These are phyloP conservation scores for Antitrichia curtipendula DNA, from an alignment of 225 moss, liverwort and hornwort species.

Conservation along the genomic window DNA sequence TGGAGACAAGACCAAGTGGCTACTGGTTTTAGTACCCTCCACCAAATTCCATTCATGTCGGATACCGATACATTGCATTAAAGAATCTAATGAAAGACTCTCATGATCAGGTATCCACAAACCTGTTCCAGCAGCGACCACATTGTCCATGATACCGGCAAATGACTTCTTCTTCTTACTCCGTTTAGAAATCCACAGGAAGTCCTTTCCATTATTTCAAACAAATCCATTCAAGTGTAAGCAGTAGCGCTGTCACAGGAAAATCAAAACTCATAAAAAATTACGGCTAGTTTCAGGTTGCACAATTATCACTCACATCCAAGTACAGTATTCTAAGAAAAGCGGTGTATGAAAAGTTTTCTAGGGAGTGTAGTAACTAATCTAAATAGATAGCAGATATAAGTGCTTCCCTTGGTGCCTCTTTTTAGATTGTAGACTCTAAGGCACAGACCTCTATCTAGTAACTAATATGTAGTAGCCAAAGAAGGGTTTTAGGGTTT, in stretches of 20 bases:
- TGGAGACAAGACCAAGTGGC: background rate
- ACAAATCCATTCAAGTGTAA: conserved; percentile 39
- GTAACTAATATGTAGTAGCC: background rate
- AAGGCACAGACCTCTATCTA: background rate
- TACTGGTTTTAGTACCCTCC: background rate
- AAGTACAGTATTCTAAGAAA: background rate
- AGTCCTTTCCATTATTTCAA: conserved; percentile 33
- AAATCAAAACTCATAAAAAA: background rate
- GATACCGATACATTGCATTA: background rate
- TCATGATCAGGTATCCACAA: background rate
- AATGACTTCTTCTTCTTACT: conserved; percentile 33
- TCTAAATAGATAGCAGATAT: background rate
- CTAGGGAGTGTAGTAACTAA: background rate
- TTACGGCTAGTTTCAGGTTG: background rate
- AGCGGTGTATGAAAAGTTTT: background rate
- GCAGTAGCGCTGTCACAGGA: conserved; percentile 17
- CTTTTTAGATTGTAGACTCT: background rate
- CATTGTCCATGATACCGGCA: conserved; percentile 14
- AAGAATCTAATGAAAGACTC: background rate
- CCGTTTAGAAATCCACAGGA: conserved; percentile 27
- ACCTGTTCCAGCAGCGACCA: conserved; percentile 27
- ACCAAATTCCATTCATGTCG: background rate
- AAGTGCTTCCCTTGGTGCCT: background rate
- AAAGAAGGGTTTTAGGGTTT: too few relatives aligned
- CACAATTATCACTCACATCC: background rate